Base-by-base conservation (phyloP, 306 rosid species). In the Dicorynia guianensis region DNA sequence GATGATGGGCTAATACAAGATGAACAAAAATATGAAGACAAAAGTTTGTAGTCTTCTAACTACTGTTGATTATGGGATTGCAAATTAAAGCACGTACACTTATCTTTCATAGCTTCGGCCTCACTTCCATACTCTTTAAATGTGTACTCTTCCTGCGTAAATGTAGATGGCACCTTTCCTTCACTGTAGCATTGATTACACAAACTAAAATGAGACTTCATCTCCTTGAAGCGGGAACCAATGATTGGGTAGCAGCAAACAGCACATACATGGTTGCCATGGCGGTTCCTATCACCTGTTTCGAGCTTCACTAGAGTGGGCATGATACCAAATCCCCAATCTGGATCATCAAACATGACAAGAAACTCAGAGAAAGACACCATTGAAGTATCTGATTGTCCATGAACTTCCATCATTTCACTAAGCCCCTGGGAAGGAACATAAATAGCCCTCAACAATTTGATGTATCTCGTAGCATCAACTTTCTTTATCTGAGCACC, bases 251-350 rank as follows among this genome's bases (percentile, higher is more conserved):
- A 96, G 68, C 93, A 91, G 81, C 99, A 96, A 75, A 90, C 96
- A 0, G 91, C 71, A 84, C 99, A 96, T 38, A 88, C 86, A 4
- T 87, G 82, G 72, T 75, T 80, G 19, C 99, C 98, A 47, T 96
- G 97, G 59, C 98, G 93, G 77, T 89, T 92, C 74, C 98, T 87
- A 70, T 96, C 99, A 61, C 98, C 97, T 0, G 82, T 81, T 79
- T 96, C 99, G 35, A 96, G 99, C 88, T 90, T 96, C 76, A 85
- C 54, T 56, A 96, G 76, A 52, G 88, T 89, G 14, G 98, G 83
- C 97, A 96, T 87, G 63, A 96, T 92, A 42, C 98, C 98, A 58
- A 96, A 96, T 61, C 99, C 98, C 98, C 97, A 90, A 84, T 96
- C 99, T 13, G 80, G 79, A 84, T 96, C 98, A 47, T 96, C 91